A percentile compares a stretch with the other conserved stretches of the same genome.
These are phyloP conservation scores for Barnettozyma sp. DNA, from an alignment of 805 yeast genomes.

Conservation along the genomic window DNA sequence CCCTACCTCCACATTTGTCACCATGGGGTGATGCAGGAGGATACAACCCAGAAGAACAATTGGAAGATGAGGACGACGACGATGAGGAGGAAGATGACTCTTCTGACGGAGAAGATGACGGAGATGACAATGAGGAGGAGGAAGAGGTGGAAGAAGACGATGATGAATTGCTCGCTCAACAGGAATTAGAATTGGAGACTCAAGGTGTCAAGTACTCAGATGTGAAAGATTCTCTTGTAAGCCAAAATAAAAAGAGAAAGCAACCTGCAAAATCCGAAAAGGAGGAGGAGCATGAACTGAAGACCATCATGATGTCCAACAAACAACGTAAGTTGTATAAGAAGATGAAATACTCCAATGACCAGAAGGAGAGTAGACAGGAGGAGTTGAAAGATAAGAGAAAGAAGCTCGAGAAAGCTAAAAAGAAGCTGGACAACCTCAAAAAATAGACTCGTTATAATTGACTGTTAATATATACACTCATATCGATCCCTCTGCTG, in stretches of 20 bases:
- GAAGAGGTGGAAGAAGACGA: constrained; percentile 51
- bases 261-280: constrained; percentile 37
- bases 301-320: constrained; percentile 95
- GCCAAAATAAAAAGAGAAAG: constrained; percentile 30
- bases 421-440: constrained; percentile 18
- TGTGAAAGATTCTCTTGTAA: constrained; percentile 33
- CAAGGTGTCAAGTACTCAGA: constrained; percentile 78
- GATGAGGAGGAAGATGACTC: constrained; percentile 45
- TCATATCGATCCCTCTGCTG: too few relatives aligned
- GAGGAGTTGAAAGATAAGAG: constrained; percentile 63
- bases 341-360: constrained; percentile 89
- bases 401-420: constrained; percentile 55
- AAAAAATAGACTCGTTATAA: too few relatives aligned
- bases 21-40: constrained; percentile 98
- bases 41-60: constrained; percentile 70
- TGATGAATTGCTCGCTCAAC: constrained; percentile 55
- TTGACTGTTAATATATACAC: too few relatives aligned
- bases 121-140: constrained; percentile 44
- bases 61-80: constrained; percentile 34
- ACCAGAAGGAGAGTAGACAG: constrained; percentile 72
- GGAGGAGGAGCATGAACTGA: constrained; percentile 80
- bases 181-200: constrained; percentile 86
- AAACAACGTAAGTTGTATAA: constrained; percentile 91
- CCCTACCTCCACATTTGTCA: constrained; percentile 91
- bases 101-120: constrained; percentile 44